Evolutionary conservation across 805 yeast species (phyloP), one percentile per base, ranked within the genome.

Genomic region (Candida michaelii): DNA sequence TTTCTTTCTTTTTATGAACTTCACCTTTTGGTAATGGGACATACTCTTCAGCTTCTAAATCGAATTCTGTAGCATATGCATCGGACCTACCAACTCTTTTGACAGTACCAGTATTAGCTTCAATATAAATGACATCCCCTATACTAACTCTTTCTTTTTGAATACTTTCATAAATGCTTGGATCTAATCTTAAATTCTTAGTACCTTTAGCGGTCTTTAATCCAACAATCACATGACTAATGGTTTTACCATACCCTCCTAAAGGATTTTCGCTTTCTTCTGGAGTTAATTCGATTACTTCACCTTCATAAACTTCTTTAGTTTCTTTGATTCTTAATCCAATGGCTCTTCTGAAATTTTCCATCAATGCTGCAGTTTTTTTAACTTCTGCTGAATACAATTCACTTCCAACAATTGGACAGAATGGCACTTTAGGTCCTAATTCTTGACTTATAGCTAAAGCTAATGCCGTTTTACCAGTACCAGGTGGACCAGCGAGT

Each of bases 1-100:
- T 89, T 66, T 93, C 98, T 64, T 93, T 93, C 76, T 93, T 89
- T 63, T 91, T 90, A 72, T 93, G 99, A 34, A 93, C 96, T 65
- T 93, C 99, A 41, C 99, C 99, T 70, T 93, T 95, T 47, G 99
- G 99, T 55, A 95, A 76, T 32, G 99, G 97, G 16, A 93, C 98
- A 65, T 93, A 93, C 68, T 93, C 98, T 68, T 95, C 97, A 19
- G 98, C 97, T 74, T 93, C 98, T 46, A 95, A 78, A 66, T 93
- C 99, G 56, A 90, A 93, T 69, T 93, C 99, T 8, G 99, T 89
- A 17, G 99, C 97, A 58, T 89, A 89, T 0, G 97, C 97, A 64
- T 93, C 98, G n/a, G 96, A 86, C 63, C 99, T 80, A 40, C 99
- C 99, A 18, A 93, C 96, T 58, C 98, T 77, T 59, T 91, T 91